Conservation (phyloP, 1,284 basidiomycete species). For the Trichosporon coremiiforme region DNA sequence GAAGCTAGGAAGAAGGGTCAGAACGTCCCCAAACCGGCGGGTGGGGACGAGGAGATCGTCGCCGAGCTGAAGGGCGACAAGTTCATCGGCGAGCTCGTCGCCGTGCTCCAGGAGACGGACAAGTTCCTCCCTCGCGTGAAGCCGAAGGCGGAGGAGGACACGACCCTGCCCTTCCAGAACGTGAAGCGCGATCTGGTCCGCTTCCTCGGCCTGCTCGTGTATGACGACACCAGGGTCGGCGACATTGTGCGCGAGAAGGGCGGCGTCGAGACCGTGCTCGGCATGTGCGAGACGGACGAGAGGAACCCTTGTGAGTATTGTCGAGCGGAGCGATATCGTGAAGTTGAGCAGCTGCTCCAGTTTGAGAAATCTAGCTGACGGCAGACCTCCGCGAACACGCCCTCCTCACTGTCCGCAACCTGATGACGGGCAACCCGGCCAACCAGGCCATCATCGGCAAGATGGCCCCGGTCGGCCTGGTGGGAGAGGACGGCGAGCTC, state of each 20-base stretch:
- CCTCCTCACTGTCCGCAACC: slow-evolving; percentile 74
- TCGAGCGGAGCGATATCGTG: no score
- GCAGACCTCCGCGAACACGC: slow-evolving; percentile 86
- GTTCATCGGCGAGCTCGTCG: slow-evolving; percentile 65
- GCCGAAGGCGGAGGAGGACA: slow-evolving; percentile 52
- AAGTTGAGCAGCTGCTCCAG: no score
- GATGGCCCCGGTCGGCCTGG: slow-evolving; percentile 63
- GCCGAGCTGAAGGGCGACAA: slow-evolving; percentile 51
- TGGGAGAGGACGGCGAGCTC: slow-evolving; percentile 65
- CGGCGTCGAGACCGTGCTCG: slow-evolving; percentile 77
- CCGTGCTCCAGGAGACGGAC: slow-evolving; percentile 69
- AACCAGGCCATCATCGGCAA: slow-evolving; percentile 77
- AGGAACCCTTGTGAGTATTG: slow-evolving; percentile 76
- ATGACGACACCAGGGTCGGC: slow-evolving; percentile 67
- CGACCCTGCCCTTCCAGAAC: slow-evolving; percentile 68
- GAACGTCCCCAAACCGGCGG: neutral
- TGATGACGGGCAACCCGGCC: slow-evolving; percentile 71
- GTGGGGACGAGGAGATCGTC: slow-evolving; percentile 39
- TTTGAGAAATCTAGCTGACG: slow-evolving; percentile 18
- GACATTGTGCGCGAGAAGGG: slow-evolving; percentile 69
- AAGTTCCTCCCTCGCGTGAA: slow-evolving; percentile 73
- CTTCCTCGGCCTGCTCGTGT: slow-evolving; percentile 71
- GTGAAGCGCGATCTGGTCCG: slow-evolving; percentile 67
- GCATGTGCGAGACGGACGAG: slow-evolving; percentile 84
- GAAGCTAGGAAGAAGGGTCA: neutral